Evolutionary conservation across 148 eudicot species (phyloP), one percentile per base, ranked within the genome.

Genomic region (Heliosperma pusillum): DNA sequence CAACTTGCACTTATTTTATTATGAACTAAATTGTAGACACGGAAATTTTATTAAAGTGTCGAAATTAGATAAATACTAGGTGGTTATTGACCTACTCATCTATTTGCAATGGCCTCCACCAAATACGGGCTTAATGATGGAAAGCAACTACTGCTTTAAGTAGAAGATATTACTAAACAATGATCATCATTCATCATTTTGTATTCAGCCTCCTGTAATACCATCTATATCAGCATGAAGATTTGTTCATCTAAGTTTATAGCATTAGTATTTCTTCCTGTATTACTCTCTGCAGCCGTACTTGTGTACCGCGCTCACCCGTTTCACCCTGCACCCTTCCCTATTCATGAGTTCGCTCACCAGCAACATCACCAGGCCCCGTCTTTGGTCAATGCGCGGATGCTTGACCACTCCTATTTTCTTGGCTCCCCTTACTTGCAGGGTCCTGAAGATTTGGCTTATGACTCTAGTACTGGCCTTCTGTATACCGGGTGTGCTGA

Each of bases 401-500:
- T 82, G 56, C 79, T 82, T 11, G 40, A 4, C n/a, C 61, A 19
- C 1, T 30, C 83, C 2, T 78, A 63, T 13, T 58, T 69, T 19
- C 12, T 83, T 9, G 80, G 76, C 20, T 53, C 71, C 11, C 80
- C 78, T 64, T 69, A 13, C 13, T 13, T 83, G 3, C 45, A 25
- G 19, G 83, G 83, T 8, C 85, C 85, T 5, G 85, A 83, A 20
- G 85, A 83, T 40, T 25, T 83, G 13, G 83, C 52, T 5, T 83
- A 80, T 20, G 83, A 83, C 16, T 67, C 71, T 5, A 12, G 6
- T 10, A 42, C 79, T 9, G 0, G 80, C 58, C 15, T 73, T 6
- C 12, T 83, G 12, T 83, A 83, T 33, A 77, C 85, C 3, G 83
- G 85, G 8, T 83, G 85, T 65, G 80, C 24, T 8, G 85, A 83